Conservation (phyloP, 495 filamentous ascomycete species). For the Xylaria venustula region DNA sequence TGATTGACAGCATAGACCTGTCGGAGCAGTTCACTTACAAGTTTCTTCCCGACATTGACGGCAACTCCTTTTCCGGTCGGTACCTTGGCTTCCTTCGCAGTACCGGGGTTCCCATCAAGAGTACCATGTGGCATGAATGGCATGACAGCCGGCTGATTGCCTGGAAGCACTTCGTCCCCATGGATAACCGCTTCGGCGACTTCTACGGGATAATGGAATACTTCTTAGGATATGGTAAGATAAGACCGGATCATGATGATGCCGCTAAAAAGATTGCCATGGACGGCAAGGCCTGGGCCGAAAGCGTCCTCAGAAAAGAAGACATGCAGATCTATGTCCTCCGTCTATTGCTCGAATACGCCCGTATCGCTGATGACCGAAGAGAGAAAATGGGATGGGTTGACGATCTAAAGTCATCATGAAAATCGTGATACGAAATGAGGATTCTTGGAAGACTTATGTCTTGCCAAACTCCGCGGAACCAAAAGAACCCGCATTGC, state of each 20-base stretch:
- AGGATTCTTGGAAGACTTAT: neutral
- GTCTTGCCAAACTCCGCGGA: slow-evolving; percentile 11
- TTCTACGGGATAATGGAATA: slow-evolving; percentile 77
- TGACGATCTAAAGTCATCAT: slow-evolving; percentile 40
- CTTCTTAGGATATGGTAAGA: slow-evolving; percentile 60
- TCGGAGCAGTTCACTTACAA: slow-evolving; percentile 61
- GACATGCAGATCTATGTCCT: slow-evolving; percentile 74
- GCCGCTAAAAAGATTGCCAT: slow-evolving; percentile 61
- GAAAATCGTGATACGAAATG: slow-evolving; percentile 6
- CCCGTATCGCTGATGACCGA: slow-evolving; percentile 61
- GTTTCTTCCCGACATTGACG: slow-evolving; percentile 67
- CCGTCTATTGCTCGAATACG: slow-evolving; percentile 70
- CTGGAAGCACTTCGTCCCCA: slow-evolving; percentile 79
- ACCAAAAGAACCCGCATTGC: neutral
- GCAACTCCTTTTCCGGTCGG: slow-evolving; percentile 69
- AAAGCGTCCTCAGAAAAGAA: slow-evolving; percentile 64
- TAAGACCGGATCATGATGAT: slow-evolving; percentile 50
- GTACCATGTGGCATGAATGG: slow-evolving; percentile 74
- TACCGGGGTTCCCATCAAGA: slow-evolving; percentile 66
- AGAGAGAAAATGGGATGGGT: slow-evolving; percentile 67
- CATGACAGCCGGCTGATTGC: slow-evolving; percentile 67
- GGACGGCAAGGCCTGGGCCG: slow-evolving; percentile 65
- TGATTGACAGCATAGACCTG: slow-evolving; percentile 38
- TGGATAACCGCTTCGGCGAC: slow-evolving; percentile 79
- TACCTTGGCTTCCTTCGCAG: slow-evolving; percentile 67